A percentile compares a stretch with the other conserved stretches of the same genome.
These are phyloP conservation scores for Camelina laxa DNA, from an alignment of 345 rosid species.

Conservation along the genomic window DNA sequence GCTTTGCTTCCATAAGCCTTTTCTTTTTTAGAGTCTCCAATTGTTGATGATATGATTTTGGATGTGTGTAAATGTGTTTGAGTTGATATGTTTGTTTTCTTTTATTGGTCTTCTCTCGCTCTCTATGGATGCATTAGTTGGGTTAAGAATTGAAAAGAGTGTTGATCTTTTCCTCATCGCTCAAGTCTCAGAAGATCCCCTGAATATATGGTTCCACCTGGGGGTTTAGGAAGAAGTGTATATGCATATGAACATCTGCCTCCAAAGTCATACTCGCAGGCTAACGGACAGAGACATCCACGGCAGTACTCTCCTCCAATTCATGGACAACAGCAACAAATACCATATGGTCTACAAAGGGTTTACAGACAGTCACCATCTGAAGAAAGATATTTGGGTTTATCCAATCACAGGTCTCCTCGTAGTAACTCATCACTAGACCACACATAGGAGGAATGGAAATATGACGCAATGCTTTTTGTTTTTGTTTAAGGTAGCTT, in stretches of 20 bases:
- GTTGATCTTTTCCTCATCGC: conserved; percentile 46
- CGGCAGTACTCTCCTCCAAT: conserved; percentile 36
- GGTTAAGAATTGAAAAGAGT: conserved; percentile 9
- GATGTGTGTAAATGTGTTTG: conserved; percentile 33
- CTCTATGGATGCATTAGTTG: conserved; percentile 7
- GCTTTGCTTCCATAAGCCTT: conserved; percentile 5
- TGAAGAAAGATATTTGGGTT: conserved; percentile 54
- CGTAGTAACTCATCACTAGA: conserved; percentile 22
- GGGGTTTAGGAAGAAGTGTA: conserved; percentile 33
- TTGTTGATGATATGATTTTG: conserved; percentile 32
- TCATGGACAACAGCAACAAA: conserved; percentile 38
- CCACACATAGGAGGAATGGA: conserved; percentile 30
- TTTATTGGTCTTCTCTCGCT: background rate
- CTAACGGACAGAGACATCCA: conserved; percentile 19
- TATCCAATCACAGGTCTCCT: conserved; percentile 38
- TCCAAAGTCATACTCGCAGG: conserved; percentile 44
- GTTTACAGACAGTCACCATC: conserved; percentile 47
- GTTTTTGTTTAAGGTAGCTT: background rate
- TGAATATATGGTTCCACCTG: conserved; percentile 41
- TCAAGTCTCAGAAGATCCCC: conserved; percentile 47
- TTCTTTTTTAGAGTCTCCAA: conserved; percentile 31
- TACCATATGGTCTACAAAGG: conserved; percentile 40
- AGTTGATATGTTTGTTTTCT: conserved; percentile 11
- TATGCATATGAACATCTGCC: conserved; percentile 32
- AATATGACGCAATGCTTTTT: conserved; percentile 14